phyloP scores from a whole-genome alignment of 2,329 filamentous ascomycete species.

The Dactylonectria macrodidyma region DNA sequence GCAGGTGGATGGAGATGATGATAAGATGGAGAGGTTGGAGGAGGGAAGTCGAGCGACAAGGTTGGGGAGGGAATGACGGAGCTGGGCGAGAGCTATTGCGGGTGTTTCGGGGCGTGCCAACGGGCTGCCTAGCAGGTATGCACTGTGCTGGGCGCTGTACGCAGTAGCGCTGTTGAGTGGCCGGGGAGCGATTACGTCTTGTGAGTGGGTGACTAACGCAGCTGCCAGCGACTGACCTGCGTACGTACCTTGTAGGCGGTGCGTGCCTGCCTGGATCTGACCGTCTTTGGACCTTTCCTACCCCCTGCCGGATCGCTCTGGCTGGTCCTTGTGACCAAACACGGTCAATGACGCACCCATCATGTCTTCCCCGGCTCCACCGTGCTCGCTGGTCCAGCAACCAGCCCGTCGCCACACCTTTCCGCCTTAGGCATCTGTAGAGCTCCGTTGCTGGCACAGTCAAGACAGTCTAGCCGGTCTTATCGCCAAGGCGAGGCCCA shows the following conservation, averaged over 20 bases:
- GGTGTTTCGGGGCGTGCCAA: slow-evolving; percentile 39
- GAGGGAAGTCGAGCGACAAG: slow-evolving; percentile 33
- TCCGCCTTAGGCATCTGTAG: slow-evolving; percentile 47
- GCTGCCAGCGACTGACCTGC: slow-evolving; percentile 12
- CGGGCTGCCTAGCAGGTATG: slow-evolving; percentile 14
- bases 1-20: slow-evolving; percentile 31
- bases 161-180: neutral
- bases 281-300: slow-evolving; percentile 33
- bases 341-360: slow-evolving; percentile 49
- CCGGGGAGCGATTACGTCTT: slow-evolving; percentile 2
- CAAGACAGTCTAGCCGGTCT: slow-evolving; percentile 13
- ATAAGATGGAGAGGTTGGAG: slow-evolving; percentile 35
- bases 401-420: slow-evolving; percentile 39
- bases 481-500: slow-evolving; percentile 23
- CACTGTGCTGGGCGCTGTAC: slow-evolving; percentile 1
- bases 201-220: slow-evolving; percentile 27
- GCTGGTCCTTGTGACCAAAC: slow-evolving; percentile 45
- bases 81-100: slow-evolving; percentile 47
- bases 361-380: slow-evolving; percentile 41
- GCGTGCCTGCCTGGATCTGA: slow-evolving; percentile 43
- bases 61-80: slow-evolving; percentile 42
- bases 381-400: slow-evolving; percentile 45
- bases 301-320: slow-evolving; percentile 31
- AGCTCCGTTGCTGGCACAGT: slow-evolving; percentile 4
- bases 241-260: neutral